Base-by-base conservation (phyloP, 2,329 filamentous ascomycete species). In the Fusarium nodosum region DNA sequence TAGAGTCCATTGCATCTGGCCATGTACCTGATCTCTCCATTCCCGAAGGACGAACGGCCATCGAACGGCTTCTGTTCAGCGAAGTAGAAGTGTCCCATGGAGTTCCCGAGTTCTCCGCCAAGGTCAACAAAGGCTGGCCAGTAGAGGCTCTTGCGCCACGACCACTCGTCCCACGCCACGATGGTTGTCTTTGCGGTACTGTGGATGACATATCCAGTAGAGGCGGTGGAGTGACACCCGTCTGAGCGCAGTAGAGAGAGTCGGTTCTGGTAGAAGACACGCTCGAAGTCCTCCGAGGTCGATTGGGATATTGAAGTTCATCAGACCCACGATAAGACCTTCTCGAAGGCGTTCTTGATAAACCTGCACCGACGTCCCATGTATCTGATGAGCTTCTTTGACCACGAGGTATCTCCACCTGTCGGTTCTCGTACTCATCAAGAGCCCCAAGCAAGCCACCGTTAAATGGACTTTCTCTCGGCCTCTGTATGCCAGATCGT, bases 171-270 rank as follows among this genome's bases (percentile, higher is more conserved):
- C 24, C 26, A 16, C n/a, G 26, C 50, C 36, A 18, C 6, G 34
- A 30, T 2, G 30, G 1, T 38, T 18, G 58, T 3, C 30, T 7
- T 9, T 38, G 60, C 0, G 60, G 42, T 8, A 7, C 20, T 5
- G 42, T 7, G 1, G 36, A 22, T 2, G 48, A 10, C 5, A 63
- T 48, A 10, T 63, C 42, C 4, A 63, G 9, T 4, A 63, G 13
- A 1, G 60, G 60, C 15, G 42, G 18, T 0, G 58, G 58, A 0
- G 36, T 63, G 0, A 34, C 2, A 1, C 60, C 50, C 0, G 50
- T 15, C 5, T 63, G 60, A 20, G 60, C 31, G n/a, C 58, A 63
- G 3, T 63, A 57, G 0, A 63, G 31, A 1, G 60, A 63, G 4
- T 63, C 60, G 12, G 58, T 63, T 4, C 42, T 28, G 1, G 15